These are phyloP conservation scores for Phycomyces blakesleeanus DNA, from an alignment of 192 early-diverging fungal species.

Conservation along the genomic window DNA sequence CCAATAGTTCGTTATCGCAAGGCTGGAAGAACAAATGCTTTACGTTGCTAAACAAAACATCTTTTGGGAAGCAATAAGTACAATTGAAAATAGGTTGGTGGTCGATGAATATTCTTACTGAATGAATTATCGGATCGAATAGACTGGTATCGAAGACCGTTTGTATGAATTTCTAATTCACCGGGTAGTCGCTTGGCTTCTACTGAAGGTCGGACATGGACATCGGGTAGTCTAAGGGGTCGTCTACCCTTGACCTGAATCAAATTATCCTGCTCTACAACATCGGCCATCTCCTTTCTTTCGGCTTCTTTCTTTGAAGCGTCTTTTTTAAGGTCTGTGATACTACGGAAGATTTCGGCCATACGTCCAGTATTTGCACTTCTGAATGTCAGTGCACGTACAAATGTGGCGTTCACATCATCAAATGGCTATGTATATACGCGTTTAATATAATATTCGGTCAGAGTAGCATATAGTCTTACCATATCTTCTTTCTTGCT, in stretches of 20 bases:
- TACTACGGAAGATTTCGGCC: slow-evolving; percentile 79
- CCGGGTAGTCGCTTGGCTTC: slow-evolving; percentile 90
- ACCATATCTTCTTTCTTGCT: slow-evolving; percentile 85
- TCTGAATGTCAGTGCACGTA: slow-evolving; percentile 89
- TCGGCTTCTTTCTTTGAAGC: slow-evolving; percentile 91
- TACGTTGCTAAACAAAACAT: slow-evolving; percentile 96
- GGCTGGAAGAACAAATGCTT: slow-evolving; percentile 98
- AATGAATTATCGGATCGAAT: slow-evolving; percentile 76
- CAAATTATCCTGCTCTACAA: slow-evolving; percentile 92
- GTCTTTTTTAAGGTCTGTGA: slow-evolving; percentile 90
- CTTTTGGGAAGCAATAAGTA: slow-evolving; percentile 27
- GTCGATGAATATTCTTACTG: slow-evolving; percentile 36
- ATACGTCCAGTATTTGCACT: slow-evolving; percentile 80
- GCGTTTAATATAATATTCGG: not conserved
- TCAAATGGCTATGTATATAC: slow-evolving; percentile 64
- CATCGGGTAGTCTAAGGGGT: slow-evolving; percentile 79
- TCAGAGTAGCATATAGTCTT: too few species aligned
- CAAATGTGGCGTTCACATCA: slow-evolving; percentile 83
- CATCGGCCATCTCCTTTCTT: slow-evolving; percentile 91
- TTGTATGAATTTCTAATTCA: slow-evolving; percentile 95
- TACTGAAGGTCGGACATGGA: slow-evolving; percentile 86
- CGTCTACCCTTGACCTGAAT: slow-evolving; percentile 71
- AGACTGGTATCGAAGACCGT: slow-evolving; percentile 91
- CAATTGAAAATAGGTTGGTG: not conserved
- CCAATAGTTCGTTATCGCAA: slow-evolving; percentile 94